Conservation (phyloP, 108 stramenopile genomes). For the Mediolabrus comicus region DNA sequence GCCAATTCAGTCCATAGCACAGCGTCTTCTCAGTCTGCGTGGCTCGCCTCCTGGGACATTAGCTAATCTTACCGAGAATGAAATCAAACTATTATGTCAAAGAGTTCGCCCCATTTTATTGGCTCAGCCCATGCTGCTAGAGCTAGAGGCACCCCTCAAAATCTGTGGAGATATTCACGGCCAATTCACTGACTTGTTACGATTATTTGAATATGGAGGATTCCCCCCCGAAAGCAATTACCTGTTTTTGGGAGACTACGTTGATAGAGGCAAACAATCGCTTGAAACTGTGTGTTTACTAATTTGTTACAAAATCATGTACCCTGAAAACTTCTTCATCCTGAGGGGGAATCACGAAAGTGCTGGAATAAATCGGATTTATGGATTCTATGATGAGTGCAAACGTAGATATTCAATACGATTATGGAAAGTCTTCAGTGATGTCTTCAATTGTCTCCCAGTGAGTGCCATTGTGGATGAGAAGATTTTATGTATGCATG, state of each 20-base stretch:
- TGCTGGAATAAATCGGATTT: conserved; percentile 93
- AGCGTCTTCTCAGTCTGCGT: conserved; percentile 72
- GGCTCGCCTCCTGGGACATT: conserved; percentile 83
- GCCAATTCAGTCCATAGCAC: conserved; percentile 60
- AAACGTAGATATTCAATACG: conserved; percentile 92
- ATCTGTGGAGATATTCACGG: conserved; percentile 82
- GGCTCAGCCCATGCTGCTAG: conserved; percentile 90
- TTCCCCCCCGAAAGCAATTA: conserved; percentile 82
- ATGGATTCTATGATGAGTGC: conserved; percentile 89
- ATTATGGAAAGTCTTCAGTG: conserved; percentile 93
- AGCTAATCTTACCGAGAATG: conserved; percentile 67
- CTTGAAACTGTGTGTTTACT: conserved; percentile 92
- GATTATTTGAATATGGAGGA: conserved; percentile 84
- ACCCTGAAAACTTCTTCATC: conserved; percentile 93
- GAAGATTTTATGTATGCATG: conserved; percentile 97
- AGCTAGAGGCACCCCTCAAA: conserved; percentile 93
- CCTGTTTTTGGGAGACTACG: conserved; percentile 92
- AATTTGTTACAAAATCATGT: conserved; percentile 90
- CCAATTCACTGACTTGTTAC: conserved; percentile 79
- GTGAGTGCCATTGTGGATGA: conserved; percentile 92
- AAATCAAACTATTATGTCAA: conserved; percentile 78
- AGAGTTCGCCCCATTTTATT: conserved; percentile 83
- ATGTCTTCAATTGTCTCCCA: conserved; percentile 95
- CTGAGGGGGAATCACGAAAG: conserved; percentile 94
- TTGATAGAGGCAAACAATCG: conserved; percentile 89